These are phyloP conservation scores for Ceratocystis papillata DNA, from an alignment of 2,329 filamentous ascomycete genomes.

Conservation along the genomic window DNA sequence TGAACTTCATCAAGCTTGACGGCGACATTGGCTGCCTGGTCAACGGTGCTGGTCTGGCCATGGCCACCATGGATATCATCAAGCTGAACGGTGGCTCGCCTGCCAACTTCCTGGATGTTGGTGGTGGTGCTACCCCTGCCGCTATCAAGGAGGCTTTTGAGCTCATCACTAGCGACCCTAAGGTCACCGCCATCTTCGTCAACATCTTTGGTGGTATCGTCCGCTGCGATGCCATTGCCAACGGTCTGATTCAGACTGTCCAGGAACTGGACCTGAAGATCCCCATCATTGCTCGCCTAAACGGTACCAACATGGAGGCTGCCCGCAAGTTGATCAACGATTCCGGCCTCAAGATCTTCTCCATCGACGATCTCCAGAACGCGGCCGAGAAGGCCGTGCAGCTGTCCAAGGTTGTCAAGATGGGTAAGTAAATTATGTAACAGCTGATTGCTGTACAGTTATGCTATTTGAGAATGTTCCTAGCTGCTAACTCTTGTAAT, in stretches of 20 bases:
- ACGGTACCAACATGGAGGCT: conserved; percentile 96
- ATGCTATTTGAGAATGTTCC: not conserved
- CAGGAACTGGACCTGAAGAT: conserved; percentile 91
- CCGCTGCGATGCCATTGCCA: conserved; percentile 91
- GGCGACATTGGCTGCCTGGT: conserved; percentile 98
- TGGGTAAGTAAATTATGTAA: conserved; percentile 52
- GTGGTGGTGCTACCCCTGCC: conserved; percentile 89
- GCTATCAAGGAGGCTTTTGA: conserved; percentile 97
- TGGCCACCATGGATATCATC: conserved; percentile 99
- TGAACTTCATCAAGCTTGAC: conserved; percentile 99
- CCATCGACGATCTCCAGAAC: conserved; percentile 92
- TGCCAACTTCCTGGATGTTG: conserved; percentile 98
- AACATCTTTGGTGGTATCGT: conserved; percentile 99
- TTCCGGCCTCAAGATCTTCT: conserved; percentile 98
- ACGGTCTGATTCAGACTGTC: conserved; percentile 89
- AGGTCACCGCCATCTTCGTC: conserved; percentile 98
- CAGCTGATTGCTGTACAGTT: conserved; percentile 7
- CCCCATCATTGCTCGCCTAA: conserved; percentile 90
- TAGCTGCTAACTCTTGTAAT: conserved; percentile 21
- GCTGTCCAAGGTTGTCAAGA: conserved; percentile 98
- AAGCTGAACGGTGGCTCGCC: conserved; percentile 95
- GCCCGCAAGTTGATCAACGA: conserved; percentile 92
- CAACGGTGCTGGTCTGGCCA: conserved; percentile 96
- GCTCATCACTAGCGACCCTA: conserved; percentile 95
- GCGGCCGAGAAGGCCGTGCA: conserved; percentile 97